Base-by-base conservation (phyloP, 2,329 filamentous ascomycete genomes). In the Epichloe typhina region DNA sequence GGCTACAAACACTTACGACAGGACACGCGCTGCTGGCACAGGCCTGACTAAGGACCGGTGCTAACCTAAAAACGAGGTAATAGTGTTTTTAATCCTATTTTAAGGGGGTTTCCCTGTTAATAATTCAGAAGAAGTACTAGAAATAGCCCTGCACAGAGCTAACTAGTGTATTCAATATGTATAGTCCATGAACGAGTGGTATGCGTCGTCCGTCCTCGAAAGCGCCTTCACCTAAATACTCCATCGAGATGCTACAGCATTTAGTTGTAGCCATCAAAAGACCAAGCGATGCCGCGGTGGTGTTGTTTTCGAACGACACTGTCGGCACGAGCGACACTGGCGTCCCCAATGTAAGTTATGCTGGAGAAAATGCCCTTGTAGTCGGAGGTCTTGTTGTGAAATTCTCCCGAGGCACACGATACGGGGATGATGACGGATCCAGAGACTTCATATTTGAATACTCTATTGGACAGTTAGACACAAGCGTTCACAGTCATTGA, bases 371-470 rank as follows among this genome's bases (percentile, higher is more conserved):
- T 17, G 11, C 51, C 40, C 4, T 5, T 42, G 43, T 15, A 38
- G 8, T 46, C 44, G 35, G 38, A 43, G 13, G 35, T 37, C 41
- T 36, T 45, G 47, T 42, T 21, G 3, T 33, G 12, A 43, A 40
- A 55, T 4, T 31, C n/a, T 49, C 33, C 44, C 3, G 26, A 6
- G 31, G 21, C 17, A 42, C 51, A 54, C 23, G 40, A 55, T 41
- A 60, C 49, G 19, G 52, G 55, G 38, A 61, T 50, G 17, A 47
- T 38, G 43, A 57, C 52, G 48, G 58, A 61, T 21, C 66, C 66
- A n/a, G 60, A 52, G 41, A 58, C 66, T 41, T 66, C 64, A 38
- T 59, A 68, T 7, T 49, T 15, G 36, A 19, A 26, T n/a, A 46
- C 3, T 26, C 51, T 53, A 31, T 23, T 35, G 13, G 5, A 23